These are phyloP conservation scores for Phoma sp. DNA, from an alignment of 2,329 filamentous ascomycete genomes.

Conservation along the genomic window DNA sequence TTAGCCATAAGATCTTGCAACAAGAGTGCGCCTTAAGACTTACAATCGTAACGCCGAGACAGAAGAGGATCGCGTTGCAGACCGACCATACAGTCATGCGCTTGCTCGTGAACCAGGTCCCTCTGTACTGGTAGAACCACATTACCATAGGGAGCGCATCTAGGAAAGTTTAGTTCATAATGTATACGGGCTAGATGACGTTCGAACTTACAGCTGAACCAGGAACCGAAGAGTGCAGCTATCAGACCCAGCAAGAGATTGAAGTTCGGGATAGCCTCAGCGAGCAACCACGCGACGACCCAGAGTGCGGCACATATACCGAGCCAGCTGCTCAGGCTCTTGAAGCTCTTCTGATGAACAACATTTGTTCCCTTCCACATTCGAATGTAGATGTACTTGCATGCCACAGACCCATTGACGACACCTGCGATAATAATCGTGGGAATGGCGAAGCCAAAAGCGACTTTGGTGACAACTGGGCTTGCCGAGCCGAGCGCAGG, in stretches of 20 bases:
- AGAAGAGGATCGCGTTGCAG: conserved; percentile 55
- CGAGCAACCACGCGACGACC: conserved; percentile 71
- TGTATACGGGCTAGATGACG: too few species aligned
- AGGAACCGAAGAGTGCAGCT: conserved; percentile 66
- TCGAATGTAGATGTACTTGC: conserved; percentile 71
- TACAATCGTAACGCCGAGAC: conserved; percentile 41
- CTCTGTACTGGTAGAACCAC: conserved; percentile 59
- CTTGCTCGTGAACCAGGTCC: conserved; percentile 46
- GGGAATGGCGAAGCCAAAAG: conserved; percentile 72
- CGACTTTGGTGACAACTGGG: conserved; percentile 65
- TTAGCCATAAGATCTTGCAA: not conserved
- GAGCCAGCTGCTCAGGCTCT: conserved; percentile 61
- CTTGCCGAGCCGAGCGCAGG: conserved; percentile 72
- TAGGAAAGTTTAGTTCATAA: conserved; percentile 17
- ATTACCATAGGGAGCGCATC: conserved; percentile 54
- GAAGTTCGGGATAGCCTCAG: conserved; percentile 74
- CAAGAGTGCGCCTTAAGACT: conserved; percentile 5
- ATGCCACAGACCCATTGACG: conserved; percentile 72
- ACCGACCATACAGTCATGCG: conserved; percentile 55
- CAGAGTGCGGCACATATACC: conserved; percentile 64
- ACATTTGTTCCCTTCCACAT: conserved; percentile 66
- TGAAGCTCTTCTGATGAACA: conserved; percentile 32
- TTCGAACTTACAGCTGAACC: conserved; percentile 66
- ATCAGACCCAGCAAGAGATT: conserved; percentile 71
- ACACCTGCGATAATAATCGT: conserved; percentile 77